These are phyloP conservation scores for Keqinozyma sinolaborantium DNA, from an alignment of 1,139 yeast genomes.

Conservation along the genomic window DNA sequence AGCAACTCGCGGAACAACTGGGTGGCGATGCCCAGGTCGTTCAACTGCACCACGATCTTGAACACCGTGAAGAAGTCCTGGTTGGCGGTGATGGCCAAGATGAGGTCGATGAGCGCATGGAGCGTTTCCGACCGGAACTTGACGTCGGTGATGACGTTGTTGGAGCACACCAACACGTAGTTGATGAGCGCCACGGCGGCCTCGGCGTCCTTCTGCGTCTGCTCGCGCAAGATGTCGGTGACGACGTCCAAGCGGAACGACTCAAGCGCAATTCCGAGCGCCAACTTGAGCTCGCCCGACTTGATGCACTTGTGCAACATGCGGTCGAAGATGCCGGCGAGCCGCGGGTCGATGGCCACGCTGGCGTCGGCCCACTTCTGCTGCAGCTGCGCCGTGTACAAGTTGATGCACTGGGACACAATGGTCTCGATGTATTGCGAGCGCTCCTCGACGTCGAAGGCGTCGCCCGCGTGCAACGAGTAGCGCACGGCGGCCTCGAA, in stretches of 20 bases:
- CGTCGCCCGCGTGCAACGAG: conserved; percentile 80
- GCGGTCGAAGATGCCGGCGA: conserved; percentile 70
- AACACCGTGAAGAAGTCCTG: conserved; percentile 79
- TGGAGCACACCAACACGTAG: conserved; percentile 76
- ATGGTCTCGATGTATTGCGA: conserved; percentile 93
- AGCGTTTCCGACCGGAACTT: conserved; percentile 65
- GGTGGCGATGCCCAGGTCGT: conserved; percentile 69
- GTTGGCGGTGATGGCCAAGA: conserved; percentile 56
- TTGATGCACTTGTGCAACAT: conserved; percentile 81
- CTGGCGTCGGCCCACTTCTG: conserved; percentile 41
- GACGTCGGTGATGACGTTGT: conserved; percentile 57
- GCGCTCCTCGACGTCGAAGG: conserved; percentile 68
- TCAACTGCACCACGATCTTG: conserved; percentile 84
- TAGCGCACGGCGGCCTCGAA: conserved; percentile 87
- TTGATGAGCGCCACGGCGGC: conserved; percentile 55
- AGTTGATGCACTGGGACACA: conserved; percentile 86
- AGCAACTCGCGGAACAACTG: conserved; percentile 63
- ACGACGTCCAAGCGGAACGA: conserved; percentile 83
- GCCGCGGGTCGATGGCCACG: conserved; percentile 54
- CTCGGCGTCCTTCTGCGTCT: conserved; percentile 37
- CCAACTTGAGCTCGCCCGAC: conserved; percentile 71
- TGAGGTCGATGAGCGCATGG: conserved; percentile 56
- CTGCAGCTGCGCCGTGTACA: conserved; percentile 68
- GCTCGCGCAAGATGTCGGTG: conserved; percentile 52
- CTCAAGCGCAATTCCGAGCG: conserved; percentile 89